Conservation (phyloP, 768 basidiomycete species). For the Pleurotus cornucopiae region DNA sequence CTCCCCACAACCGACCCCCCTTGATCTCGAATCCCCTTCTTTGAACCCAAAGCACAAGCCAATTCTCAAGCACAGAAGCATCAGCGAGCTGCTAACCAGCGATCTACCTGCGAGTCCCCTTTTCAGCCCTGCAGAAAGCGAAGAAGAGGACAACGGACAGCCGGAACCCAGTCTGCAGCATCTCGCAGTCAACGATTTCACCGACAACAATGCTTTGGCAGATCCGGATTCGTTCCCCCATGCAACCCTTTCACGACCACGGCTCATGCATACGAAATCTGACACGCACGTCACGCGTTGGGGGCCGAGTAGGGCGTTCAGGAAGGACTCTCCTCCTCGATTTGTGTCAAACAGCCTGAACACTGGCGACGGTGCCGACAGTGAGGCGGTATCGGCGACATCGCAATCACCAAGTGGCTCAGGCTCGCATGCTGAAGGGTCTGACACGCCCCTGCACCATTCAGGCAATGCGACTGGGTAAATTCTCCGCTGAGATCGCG, state of each 20-base stretch:
- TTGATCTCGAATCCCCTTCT: constrained; percentile 40
- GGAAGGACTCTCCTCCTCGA: constrained; percentile 72
- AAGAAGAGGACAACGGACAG: constrained; percentile 39
- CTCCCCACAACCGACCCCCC: constrained; percentile 39
- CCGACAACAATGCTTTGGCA: not conserved
- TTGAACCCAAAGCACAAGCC: constrained; percentile 54
- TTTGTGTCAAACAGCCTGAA: constrained; percentile 35
- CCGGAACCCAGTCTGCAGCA: constrained; percentile 10
- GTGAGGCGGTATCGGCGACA: not conserved
- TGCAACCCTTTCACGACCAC: constrained; percentile 38
- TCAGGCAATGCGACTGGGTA: not conserved
- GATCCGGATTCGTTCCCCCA: not conserved
- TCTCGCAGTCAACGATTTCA: not conserved
- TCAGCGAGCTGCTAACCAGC: constrained; percentile 82
- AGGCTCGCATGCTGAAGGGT: constrained; percentile 5
- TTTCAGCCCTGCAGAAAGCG: constrained; percentile 56
- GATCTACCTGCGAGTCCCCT: constrained; percentile 61
- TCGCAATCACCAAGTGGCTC: constrained; percentile 6
- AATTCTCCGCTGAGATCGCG: constrained; percentile 1
- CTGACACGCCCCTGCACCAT: not conserved
- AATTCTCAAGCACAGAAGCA: constrained; percentile 93
- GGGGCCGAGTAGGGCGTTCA: constrained; percentile 41
- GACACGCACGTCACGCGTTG: constrained; percentile 75
- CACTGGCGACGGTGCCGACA: constrained; percentile 8
- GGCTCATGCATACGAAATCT: constrained; percentile 78